Base-by-base conservation (phyloP, 768 basidiomycete species). In the Trametes maxima region DNA sequence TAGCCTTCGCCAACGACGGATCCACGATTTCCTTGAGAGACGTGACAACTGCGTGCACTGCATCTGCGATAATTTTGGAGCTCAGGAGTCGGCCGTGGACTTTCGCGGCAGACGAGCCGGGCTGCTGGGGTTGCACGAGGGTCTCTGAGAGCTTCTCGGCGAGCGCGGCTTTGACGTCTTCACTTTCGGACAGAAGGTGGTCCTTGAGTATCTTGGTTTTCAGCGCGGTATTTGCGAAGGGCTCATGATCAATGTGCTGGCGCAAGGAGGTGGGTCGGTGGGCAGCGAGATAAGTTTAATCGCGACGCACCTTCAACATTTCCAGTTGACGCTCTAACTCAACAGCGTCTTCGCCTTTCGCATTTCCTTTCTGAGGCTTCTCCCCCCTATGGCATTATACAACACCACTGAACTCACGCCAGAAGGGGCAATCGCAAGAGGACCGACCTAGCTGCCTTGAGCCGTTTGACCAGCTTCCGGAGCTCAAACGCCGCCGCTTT, bases 401-500 rank as follows among this genome's bases (percentile, higher is more conserved):
- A 35, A 33, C 5, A 22, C 22, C 5, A 36, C 11, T 14, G 28
- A 6, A 7, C 21, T 8, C 35, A 40, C 39, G 17, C 12, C 12
- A 44, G 6, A 12, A 8, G 21, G 24, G 21, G 24, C 22, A 11
- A 24, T 3, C 4, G 21, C 3, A 11, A 22, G 42, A 28, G n/a
- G n/a, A 52, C 77, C 52, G 63, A 90, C 90, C 89, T 77, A 28
- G 87, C 72, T 24, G 78, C 80, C 72, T 90, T 94, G 28, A 95
- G 75, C 73, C 84, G 87, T 78, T 94, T 95, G 59, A 94, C 82
- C n/a, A 89, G 74, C 70, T 88, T 90, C 72, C 88, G 90, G 0
- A 83, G 84, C 76, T 96, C 94, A 62, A 92, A 90, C 0, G 82
- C 75, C 70, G 86, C 92, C 11, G 89, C 88, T 68, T 89, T 92